A percentile compares a stretch with the other conserved stretches of the same genome.
Conservation (phyloP, 306 rosid species). For the Cucurbita ficifolia region DNA sequence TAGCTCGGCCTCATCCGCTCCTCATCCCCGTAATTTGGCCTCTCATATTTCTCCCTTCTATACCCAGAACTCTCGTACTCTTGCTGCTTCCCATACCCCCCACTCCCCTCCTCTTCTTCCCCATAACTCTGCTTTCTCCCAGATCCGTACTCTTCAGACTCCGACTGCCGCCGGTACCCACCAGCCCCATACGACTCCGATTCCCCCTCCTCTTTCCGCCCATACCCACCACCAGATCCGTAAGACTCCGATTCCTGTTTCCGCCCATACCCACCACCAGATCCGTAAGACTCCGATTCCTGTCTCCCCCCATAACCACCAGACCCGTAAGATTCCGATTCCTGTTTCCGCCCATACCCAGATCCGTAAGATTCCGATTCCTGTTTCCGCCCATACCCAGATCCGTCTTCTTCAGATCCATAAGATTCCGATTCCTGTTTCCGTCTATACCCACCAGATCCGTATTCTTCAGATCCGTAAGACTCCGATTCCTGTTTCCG, state of each 20-base stretch:
- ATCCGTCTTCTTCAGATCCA: constrained; percentile 4
- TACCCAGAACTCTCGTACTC: background rate
- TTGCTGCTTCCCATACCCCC: background rate
- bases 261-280: too few species aligned
- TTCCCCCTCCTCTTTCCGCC: background rate
- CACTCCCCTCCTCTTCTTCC: constrained; percentile 8
- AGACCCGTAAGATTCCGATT: constrained; percentile 11
- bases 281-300: constrained; percentile 5
- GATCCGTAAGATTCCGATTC: too few species aligned
- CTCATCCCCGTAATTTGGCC: constrained; percentile 23
- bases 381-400: too few species aligned
- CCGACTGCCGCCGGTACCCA: background rate
- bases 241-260: background rate
- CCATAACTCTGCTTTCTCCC: constrained; percentile 29
- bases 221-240: constrained; percentile 13
- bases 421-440: background rate
- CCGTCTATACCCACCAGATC: constrained; percentile 8
- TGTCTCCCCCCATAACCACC: constrained; percentile 3
- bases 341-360: constrained; percentile 6
- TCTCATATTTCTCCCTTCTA: constrained; percentile 12
- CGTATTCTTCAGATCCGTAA: constrained; percentile 5
- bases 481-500: constrained; percentile 8
- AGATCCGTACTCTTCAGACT: constrained; percentile 5
- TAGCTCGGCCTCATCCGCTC: constrained; percentile 17
- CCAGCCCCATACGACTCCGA: background rate